phyloP scores from a whole-genome alignment of 1,284 basidiomycete genomes.

The Pisolithus thermaeus region DNA sequence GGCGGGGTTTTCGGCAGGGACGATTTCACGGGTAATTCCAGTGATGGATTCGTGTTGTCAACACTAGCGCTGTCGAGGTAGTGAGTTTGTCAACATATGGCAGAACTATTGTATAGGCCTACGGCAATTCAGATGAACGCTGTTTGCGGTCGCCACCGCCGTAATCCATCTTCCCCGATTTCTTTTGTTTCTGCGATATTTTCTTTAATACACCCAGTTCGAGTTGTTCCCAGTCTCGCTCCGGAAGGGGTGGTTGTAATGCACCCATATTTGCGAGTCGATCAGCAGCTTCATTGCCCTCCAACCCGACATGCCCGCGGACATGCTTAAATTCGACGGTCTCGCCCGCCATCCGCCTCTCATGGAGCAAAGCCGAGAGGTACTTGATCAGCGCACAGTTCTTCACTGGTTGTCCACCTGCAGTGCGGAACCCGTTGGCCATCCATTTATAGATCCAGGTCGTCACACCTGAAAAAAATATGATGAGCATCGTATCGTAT shows the following conservation, averaged over 20 bases:
- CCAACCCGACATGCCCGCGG: constrained; percentile 62
- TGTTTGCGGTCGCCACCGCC: background rate
- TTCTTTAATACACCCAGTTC: constrained; percentile 13
- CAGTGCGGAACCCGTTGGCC: constrained; percentile 43
- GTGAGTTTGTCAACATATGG: constrained; percentile 9
- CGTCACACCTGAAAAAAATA: constrained; percentile 44
- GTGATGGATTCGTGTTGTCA: background rate
- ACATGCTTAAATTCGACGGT: constrained; percentile 58
- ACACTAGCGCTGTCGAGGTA: constrained; percentile 2
- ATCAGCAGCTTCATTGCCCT: constrained; percentile 80
- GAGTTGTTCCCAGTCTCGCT: constrained; percentile 50
- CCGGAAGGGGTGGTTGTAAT: constrained; percentile 32
- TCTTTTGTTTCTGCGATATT: constrained; percentile 5
- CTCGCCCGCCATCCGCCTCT: constrained; percentile 45
- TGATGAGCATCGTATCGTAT: constrained; percentile 4
- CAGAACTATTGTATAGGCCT: constrained; percentile 21
- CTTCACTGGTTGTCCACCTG: constrained; percentile 50
- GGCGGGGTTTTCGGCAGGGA: too few species aligned
- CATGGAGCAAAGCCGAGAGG: constrained; percentile 47
- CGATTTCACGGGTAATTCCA: background rate
- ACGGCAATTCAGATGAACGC: constrained; percentile 5
- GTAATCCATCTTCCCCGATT: constrained; percentile 7
- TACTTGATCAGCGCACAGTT: constrained; percentile 65
- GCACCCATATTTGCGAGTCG: constrained; percentile 55
- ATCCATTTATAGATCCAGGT: constrained; percentile 63